phyloP scores from a whole-genome alignment of 305 asterid genomes.

The Fraxinus platypoda region DNA sequence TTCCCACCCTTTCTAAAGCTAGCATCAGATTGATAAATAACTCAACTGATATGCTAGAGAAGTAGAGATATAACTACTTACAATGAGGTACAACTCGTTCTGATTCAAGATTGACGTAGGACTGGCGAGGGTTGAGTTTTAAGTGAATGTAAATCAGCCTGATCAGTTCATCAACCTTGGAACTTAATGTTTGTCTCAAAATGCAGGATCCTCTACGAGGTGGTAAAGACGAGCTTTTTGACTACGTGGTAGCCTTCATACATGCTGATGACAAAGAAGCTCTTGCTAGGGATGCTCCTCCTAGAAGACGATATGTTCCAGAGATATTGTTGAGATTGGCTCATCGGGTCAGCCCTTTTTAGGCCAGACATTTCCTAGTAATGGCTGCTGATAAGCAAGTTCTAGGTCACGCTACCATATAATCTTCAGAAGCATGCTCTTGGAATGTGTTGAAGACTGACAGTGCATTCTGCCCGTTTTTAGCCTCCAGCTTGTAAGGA shows the following conservation, averaged over 20 bases:
- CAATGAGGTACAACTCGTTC: neutral
- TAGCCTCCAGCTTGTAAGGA: constrained; percentile 5
- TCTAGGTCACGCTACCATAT: neutral
- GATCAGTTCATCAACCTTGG: neutral
- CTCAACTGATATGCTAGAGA: neutral
- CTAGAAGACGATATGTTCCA: constrained; percentile 74
- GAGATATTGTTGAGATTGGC: constrained; percentile 74
- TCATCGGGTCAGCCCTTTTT: constrained; percentile 75
- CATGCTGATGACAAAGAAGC: constrained; percentile 72
- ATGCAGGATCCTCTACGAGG: constrained; percentile 96
- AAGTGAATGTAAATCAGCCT: neutral
- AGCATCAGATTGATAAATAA: neutral
- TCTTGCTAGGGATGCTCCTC: constrained; percentile 73
- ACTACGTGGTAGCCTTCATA: constrained; percentile 59
- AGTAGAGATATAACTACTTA: neutral
- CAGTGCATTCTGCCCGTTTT: neutral
- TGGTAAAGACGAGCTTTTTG: constrained; percentile 90
- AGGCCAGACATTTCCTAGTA: constrained; percentile 8
- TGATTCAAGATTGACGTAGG: neutral
- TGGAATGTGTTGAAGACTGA: neutral
- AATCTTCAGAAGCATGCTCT: neutral
- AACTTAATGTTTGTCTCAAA: neutral
- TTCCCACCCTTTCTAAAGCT: neutral
- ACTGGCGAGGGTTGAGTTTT: neutral
- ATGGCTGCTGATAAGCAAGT: constrained; percentile 11